These are phyloP conservation scores for Pterocarpus macrocarpus DNA, from an alignment of 306 rosid species.

Conservation along the genomic window DNA sequence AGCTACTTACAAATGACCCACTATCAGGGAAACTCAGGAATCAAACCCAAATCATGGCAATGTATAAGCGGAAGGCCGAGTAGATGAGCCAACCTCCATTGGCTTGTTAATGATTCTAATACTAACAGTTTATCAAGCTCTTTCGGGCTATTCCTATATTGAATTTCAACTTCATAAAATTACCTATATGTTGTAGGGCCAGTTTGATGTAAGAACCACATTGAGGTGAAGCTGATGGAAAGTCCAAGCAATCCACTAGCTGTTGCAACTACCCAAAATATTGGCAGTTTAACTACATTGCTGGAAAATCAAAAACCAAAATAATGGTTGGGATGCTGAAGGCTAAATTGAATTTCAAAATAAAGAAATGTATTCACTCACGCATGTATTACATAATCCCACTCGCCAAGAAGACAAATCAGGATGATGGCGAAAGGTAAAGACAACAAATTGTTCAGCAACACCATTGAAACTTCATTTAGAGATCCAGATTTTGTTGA, in stretches of 20 bases:
- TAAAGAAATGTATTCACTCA: slow-evolving; percentile 60
- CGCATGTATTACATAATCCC: slow-evolving; percentile 77
- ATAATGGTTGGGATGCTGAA: slow-evolving; percentile 27
- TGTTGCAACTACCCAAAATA: slow-evolving; percentile 79
- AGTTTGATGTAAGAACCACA: slow-evolving; percentile 95
- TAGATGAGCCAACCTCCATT: too few relatives aligned
- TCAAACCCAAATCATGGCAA: too few relatives aligned
- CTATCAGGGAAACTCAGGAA: too few relatives aligned
- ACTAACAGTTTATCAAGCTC: neutral
- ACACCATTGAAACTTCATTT: slow-evolving; percentile 94
- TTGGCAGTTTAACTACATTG: slow-evolving; percentile 71
- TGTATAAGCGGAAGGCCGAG: too few relatives aligned
- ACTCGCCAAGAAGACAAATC: slow-evolving; percentile 74
- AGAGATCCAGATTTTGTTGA: slow-evolving; percentile 79
- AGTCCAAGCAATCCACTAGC: slow-evolving; percentile 90
- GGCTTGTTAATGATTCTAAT: too few relatives aligned
- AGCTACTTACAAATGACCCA: too few relatives aligned
- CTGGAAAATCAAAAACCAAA: slow-evolving; percentile 57
- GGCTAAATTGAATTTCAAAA: slow-evolving; percentile 18
- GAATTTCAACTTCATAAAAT: slow-evolving; percentile 19
- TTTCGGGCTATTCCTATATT: neutral
- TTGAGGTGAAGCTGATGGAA: slow-evolving; percentile 92
- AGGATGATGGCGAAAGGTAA: slow-evolving; percentile 77
- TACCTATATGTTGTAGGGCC: slow-evolving; percentile 95
- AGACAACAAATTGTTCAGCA: slow-evolving; percentile 84